Percentiles rank a stretch among this genome's conserved stretches.
phyloP scores from a whole-genome alignment of 2,329 filamentous ascomycete species.

The Catunica adiposa region DNA sequence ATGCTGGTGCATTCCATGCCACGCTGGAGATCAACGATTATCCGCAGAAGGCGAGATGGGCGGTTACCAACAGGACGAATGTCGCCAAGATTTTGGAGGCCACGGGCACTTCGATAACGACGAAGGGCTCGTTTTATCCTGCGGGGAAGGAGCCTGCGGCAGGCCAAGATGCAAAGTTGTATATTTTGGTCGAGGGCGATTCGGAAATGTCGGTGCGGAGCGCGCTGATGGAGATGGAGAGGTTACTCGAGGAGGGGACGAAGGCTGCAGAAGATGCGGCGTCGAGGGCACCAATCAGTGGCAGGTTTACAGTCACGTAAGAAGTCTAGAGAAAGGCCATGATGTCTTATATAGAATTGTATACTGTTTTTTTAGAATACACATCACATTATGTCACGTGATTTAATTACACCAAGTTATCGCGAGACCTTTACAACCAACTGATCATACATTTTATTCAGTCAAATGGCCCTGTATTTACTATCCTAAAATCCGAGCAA shows the following conservation, averaged over 20 bases:
- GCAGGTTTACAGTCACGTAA: conserved; percentile 73
- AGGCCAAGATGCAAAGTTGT: conserved; percentile 76
- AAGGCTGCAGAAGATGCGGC: conserved; percentile 80
- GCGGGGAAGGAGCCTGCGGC: conserved; percentile 62
- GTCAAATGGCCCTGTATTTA: too few relatives aligned
- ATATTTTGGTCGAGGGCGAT: conserved; percentile 94
- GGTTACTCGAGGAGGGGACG: conserved; percentile 76
- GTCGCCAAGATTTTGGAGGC: conserved; percentile 94
- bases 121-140: conserved; percentile 82
- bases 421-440: too few relatives aligned
- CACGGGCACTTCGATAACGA: conserved; percentile 90
- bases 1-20: conserved; percentile 90
- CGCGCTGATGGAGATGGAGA: conserved; percentile 78
- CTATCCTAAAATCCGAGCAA: too few relatives aligned
- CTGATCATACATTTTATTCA: too few relatives aligned
- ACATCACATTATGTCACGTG: not conserved
- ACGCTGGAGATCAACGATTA: conserved; percentile 99
- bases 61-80: conserved; percentile 94
- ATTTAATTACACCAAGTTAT: too few relatives aligned
- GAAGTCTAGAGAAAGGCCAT: conserved; percentile 14
- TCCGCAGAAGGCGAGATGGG: conserved; percentile 95
- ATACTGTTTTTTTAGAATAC: too few relatives aligned
- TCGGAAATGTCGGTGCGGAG: conserved; percentile 83
- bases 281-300: conserved; percentile 58
- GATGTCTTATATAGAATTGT: not conserved